Evolutionary conservation across 148 eudicot species (phyloP), one percentile per base, ranked within the genome.

Genomic region (Cornus suecica): DNA sequence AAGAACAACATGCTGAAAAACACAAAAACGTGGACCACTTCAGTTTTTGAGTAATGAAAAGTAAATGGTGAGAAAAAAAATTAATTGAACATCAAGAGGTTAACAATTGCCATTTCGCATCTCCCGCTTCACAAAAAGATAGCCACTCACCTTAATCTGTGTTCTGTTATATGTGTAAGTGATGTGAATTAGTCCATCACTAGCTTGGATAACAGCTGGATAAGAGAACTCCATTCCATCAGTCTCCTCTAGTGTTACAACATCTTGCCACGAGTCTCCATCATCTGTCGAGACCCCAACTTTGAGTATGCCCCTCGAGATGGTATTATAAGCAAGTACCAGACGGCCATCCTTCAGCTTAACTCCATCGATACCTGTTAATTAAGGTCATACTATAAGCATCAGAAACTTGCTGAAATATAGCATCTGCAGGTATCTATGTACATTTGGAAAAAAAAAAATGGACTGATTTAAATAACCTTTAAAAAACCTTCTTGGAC

Each of bases 311-410:
- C 81, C 96, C 70, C 98, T 85, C 20, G 98, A 89, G 60, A 77
- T 37, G 4, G 97, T 94, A 82, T 94, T 94, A 81, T 94, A 94
- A 75, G 89, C 99, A 76, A 94, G 91, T 78, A 94, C 79, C 22
- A 94, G 87, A 68, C 88, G 87, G 5, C 96, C 97, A 81, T 94
- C 91, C 24, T 25, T 83, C 78, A 94, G 73, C 83, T 92, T 94
- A 20, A 90, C 90, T 24, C 97, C 99, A 81, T 94, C 99, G 30
- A 94, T 92, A 69, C 99, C 99, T 94, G 73, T 66, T n/a, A n/a
- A 79, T 16, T 6, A 22, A 76, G 64, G 20, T 60, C 30, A 30
- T 16, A 20, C 16, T 60, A 70, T 71, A 73, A 74, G 82, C 52
- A 78, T 3, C 45, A 37, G 54, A 32, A 20, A 58, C 45, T 58